These are phyloP conservation scores for Amaranthus tricolor DNA, from an alignment of 179 eudicot genomes.

Conservation along the genomic window DNA sequence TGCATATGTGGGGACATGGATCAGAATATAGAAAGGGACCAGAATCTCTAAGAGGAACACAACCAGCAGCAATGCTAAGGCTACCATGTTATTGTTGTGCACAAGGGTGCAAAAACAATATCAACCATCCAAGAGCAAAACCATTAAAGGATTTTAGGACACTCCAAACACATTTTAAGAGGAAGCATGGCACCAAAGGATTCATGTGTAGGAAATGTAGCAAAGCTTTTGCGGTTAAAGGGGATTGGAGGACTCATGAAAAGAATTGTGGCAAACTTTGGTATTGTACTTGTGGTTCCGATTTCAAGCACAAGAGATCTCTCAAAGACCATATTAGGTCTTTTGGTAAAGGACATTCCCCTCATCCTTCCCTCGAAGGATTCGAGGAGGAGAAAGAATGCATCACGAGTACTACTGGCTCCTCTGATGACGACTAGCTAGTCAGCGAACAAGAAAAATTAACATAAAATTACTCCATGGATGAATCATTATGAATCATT, in stretches of 20 bases:
- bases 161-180: conserved; percentile 82
- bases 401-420: conserved; percentile 46
- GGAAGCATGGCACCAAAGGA: conserved; percentile 76
- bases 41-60: conserved; percentile 63
- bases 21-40: conserved; percentile 77
- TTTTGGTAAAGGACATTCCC: conserved; percentile 67
- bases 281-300: conserved; percentile 82
- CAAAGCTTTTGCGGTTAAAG: conserved; percentile 74
- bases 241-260: conserved; percentile 89
- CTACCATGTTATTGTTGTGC: conserved; percentile 84
- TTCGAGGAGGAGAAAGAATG: conserved; percentile 49
- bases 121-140: conserved; percentile 72
- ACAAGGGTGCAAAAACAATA: conserved; percentile 83
- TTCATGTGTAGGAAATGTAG: conserved; percentile 68
- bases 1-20: conserved; percentile 99
- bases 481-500: background rate
- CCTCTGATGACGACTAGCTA: conserved; percentile 45
- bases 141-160: conserved; percentile 82
- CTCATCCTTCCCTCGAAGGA: conserved; percentile 58
- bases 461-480: background rate
- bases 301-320: conserved; percentile 81
- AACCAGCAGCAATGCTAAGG: conserved; percentile 77
- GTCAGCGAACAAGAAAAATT: background rate
- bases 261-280: conserved; percentile 84
- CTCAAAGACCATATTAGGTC: conserved; percentile 78